phyloP scores from a whole-genome alignment of 140 eudicot species.

The Senecio squalidus region DNA sequence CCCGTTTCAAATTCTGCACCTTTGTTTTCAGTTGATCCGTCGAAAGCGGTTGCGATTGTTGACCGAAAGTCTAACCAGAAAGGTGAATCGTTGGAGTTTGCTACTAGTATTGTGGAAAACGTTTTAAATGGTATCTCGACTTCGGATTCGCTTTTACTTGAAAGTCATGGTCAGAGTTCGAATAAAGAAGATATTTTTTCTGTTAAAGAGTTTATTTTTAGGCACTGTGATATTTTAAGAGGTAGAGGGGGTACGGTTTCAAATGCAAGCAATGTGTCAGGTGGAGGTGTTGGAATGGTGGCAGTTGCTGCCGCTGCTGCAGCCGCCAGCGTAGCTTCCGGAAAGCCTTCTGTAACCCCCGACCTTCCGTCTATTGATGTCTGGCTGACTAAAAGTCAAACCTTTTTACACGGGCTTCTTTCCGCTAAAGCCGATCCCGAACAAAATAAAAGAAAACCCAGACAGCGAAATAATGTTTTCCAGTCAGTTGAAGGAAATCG shows the following conservation, averaged over 20 bases:
- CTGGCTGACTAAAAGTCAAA: constrained; percentile 74
- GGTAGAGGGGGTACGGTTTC: constrained; percentile 64
- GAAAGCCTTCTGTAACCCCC: constrained; percentile 50
- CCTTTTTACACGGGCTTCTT: constrained; percentile 56
- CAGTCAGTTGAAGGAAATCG: constrained; percentile 33
- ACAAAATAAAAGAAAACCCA: constrained; percentile 30
- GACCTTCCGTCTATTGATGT: constrained; percentile 71
- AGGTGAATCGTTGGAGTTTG: constrained; percentile 80
- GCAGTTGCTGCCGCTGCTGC: constrained; percentile 96
- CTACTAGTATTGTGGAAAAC: constrained; percentile 66
- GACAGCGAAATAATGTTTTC: constrained; percentile 35
- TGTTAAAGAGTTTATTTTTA: constrained; percentile 69
- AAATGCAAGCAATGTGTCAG: constrained; percentile 49
- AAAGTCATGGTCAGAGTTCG: constrained; percentile 56
- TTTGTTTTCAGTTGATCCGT: constrained; percentile 79
- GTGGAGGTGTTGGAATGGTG: constrained; percentile 78
- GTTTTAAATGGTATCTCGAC: constrained; percentile 68
- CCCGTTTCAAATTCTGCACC: constrained; percentile 47
- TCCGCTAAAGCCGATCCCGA: constrained; percentile 56
- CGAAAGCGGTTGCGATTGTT: constrained; percentile 68
- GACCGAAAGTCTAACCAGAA: constrained; percentile 48
- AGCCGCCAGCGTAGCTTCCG: constrained; percentile 83
- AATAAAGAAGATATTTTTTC: constrained; percentile 70
- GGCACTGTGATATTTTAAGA: constrained; percentile 75
- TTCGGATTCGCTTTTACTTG: constrained; percentile 81